Evolutionary conservation across 352 stramenopile genomes (phyloP).

Genomic region (Phytophthora constricta): DNA sequence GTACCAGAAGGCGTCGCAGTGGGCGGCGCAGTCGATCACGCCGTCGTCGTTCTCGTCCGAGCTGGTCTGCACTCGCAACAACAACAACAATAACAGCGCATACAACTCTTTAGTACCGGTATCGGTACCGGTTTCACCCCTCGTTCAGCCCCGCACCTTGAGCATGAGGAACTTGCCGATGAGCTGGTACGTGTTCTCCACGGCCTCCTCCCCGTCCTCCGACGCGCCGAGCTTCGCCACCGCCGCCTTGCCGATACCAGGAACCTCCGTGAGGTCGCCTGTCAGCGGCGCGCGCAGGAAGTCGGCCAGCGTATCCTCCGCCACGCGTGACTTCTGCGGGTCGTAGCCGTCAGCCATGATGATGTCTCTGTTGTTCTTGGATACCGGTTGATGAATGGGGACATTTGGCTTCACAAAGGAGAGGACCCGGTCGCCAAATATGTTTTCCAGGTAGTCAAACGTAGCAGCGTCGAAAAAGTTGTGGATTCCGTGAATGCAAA

Average conservation of each 20-base stretch:
- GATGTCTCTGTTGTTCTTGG: constrained; percentile 10
- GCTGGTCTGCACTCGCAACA: constrained; percentile 43
- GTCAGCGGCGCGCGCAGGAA: constrained; percentile 93
- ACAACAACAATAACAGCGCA: not conserved
- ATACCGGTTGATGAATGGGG: not conserved
- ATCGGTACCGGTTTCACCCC: no score
- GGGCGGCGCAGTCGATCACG: constrained; percentile 92
- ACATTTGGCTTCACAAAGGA: not conserved
- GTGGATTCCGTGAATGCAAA: not conserved
- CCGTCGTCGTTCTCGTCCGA: constrained; percentile 90
- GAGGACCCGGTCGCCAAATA: no score
- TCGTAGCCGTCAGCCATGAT: constrained; percentile 89
- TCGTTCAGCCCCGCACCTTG: constrained; percentile 50
- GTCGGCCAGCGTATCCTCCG: constrained; percentile 91
- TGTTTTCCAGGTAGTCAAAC: not conserved
- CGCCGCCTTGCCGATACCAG: constrained; percentile 93
- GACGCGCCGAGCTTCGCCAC: constrained; percentile 84
- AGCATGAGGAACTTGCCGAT: constrained; percentile 95
- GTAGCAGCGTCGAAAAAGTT: not conserved
- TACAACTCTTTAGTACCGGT: not conserved
- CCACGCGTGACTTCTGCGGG: constrained; percentile 92
- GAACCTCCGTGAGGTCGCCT: constrained; percentile 94
- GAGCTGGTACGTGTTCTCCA: constrained; percentile 98
- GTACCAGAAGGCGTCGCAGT: constrained; percentile 98
- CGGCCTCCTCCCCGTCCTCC: constrained; percentile 81